These are phyloP conservation scores for Pythium brassicae DNA, from an alignment of 352 stramenopile genomes.

Conservation along the genomic window DNA sequence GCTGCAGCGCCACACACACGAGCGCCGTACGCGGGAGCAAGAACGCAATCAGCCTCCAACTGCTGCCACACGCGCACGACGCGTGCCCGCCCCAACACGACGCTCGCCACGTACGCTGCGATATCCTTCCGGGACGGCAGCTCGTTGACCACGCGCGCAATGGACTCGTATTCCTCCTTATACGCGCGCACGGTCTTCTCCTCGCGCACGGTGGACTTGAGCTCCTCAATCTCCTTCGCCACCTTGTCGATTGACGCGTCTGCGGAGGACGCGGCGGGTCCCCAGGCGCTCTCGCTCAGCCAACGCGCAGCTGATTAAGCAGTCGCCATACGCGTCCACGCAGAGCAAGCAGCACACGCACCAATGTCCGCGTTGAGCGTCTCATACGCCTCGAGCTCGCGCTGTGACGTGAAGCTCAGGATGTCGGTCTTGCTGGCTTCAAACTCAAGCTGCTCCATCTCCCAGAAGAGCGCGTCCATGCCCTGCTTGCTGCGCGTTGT, in stretches of 20 bases:
- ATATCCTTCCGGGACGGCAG: constrained; percentile 63
- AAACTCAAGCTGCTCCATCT: constrained; percentile 82
- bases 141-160: constrained; percentile 79
- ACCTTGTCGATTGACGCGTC: constrained; percentile 64
- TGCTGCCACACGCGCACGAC: no score
- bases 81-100: not conserved
- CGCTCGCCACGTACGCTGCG: constrained; percentile 27
- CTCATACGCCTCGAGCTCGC: constrained; percentile 81
- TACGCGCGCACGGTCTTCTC: constrained; percentile 76
- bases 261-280: no score
- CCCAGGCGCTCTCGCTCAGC: no score
- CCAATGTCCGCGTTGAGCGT: constrained; percentile 74
- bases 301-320: no score
- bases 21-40: no score
- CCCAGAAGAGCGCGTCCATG: constrained; percentile 77
- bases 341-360: constrained; percentile 11
- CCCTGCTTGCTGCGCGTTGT: constrained; percentile 63
- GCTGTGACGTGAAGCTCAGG: constrained; percentile 75
- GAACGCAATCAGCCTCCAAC: no score
- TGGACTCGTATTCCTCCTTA: constrained; percentile 88
- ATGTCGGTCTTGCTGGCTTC: constrained; percentile 82
- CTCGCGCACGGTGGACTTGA: constrained; percentile 70
- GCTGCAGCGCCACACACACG: constrained; percentile 14
- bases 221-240: constrained; percentile 65
- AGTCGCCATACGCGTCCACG: no score